Evolutionary conservation across 2,329 filamentous ascomycete species (phyloP).

Genomic region (Aspergillus sp.): DNA sequence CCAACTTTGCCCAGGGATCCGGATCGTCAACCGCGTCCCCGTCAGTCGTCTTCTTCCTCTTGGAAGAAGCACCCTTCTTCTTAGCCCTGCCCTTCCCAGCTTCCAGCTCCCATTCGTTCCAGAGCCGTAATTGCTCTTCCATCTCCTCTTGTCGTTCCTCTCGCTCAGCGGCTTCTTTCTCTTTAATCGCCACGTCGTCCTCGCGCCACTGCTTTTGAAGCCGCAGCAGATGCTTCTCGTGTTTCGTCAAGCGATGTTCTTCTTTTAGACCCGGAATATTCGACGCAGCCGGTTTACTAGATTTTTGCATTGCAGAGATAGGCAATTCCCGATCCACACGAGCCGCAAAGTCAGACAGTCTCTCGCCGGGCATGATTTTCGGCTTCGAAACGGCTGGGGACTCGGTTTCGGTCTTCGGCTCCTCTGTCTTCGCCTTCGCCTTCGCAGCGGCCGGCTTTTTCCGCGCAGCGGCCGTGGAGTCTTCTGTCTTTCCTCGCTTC

Average conservation of each 20-base stretch:
- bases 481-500: constrained; percentile 36
- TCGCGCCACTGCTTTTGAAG: constrained; percentile 60
- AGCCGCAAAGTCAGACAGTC: constrained; percentile 74
- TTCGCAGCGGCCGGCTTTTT: constrained; percentile 20
- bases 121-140: constrained; percentile 62
- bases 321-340: constrained; percentile 85
- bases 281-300: constrained; percentile 29
- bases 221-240: constrained; percentile 73
- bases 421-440: constrained; percentile 7
- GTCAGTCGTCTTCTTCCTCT: constrained; percentile 45
- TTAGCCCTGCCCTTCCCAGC: constrained; percentile 52
- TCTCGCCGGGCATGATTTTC: constrained; percentile 80
- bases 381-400: constrained; percentile 53
- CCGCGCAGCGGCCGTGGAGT: constrained; percentile 13
- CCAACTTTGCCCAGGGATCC: constrained; percentile 76
- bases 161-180: constrained; percentile 75
- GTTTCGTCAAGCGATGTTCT: constrained; percentile 67
- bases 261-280: constrained; percentile 42
- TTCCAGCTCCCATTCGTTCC: constrained; percentile 62
- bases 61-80: constrained; percentile 44
- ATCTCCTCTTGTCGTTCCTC: constrained; percentile 64
- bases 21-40: constrained; percentile 57
- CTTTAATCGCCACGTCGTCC: constrained; percentile 58
- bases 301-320: constrained; percentile 67
- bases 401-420: constrained; percentile 13